A percentile compares a stretch with the other conserved stretches of the same genome.
Evolutionary conservation across 345 rosid species (phyloP).

Genomic region (Gossypium sturtianum): DNA sequence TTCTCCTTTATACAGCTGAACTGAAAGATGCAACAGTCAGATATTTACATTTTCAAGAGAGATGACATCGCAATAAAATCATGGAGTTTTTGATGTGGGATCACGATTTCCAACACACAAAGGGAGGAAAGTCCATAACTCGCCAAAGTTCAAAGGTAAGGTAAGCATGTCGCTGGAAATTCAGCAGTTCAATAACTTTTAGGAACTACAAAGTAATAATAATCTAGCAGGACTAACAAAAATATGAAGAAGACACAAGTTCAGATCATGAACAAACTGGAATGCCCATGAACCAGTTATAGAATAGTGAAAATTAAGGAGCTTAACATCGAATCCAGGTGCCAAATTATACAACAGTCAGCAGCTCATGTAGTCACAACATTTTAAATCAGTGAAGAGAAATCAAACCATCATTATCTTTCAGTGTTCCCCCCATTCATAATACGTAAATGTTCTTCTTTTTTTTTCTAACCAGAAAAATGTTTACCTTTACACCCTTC

Average conservation of each 20-base stretch:
- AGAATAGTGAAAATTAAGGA: not conserved
- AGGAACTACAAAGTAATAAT: not conserved
- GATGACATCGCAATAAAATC: not conserved
- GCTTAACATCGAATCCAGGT: not conserved
- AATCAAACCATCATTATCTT: not conserved
- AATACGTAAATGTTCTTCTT: not conserved
- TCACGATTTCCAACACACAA: not conserved
- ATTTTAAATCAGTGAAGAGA: not conserved
- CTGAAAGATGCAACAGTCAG: slow-evolving; percentile 1
- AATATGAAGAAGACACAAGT: not conserved
- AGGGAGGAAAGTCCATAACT: not conserved
- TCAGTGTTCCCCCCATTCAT: not conserved
- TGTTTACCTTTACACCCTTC: not conserved
- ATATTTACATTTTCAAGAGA: not conserved
- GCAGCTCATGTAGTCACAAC: not conserved
- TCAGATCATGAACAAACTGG: not conserved
- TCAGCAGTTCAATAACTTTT: not conserved
- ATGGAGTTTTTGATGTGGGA: not conserved
- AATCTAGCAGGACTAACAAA: not conserved
- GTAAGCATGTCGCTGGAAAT: not conserved
- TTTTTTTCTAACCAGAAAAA: not conserved
- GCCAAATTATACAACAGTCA: not conserved
- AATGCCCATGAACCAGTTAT: not conserved
- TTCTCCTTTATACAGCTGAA: not conserved
- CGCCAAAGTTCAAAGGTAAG: not conserved